Evolutionary conservation across 768 basidiomycete genomes (phyloP).

Genomic region (Strobilomyces echinocephalus): DNA sequence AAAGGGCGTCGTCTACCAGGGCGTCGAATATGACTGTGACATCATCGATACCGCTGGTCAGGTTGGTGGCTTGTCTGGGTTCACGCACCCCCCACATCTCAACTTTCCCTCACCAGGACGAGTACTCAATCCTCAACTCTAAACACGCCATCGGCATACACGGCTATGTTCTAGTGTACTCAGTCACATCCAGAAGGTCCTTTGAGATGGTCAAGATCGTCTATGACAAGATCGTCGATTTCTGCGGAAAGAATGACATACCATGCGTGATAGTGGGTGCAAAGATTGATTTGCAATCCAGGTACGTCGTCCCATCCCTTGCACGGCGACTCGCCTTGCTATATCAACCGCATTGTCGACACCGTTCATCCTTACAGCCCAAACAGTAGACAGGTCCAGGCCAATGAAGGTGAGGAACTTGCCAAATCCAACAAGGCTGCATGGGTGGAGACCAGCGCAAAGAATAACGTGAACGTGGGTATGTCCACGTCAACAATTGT

Average conservation of each 20-base stretch:
- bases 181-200: conserved; percentile 80
- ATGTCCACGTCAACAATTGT: conserved; percentile 33
- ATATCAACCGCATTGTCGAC: conserved; percentile 10
- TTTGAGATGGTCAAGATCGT: conserved; percentile 95
- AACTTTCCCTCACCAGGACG: conserved; percentile 49
- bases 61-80: conserved; percentile 41
- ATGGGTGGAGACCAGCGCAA: conserved; percentile 87
- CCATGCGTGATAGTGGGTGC: conserved; percentile 94
- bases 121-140: conserved; percentile 89
- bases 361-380: conserved; percentile 30
- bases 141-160: conserved; percentile 97
- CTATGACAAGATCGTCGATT: conserved; percentile 90
- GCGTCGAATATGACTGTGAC: conserved; percentile 90
- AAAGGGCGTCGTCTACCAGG: conserved; percentile 83
- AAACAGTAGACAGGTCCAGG: conserved; percentile 64
- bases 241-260: conserved; percentile 76
- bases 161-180: conserved; percentile 95
- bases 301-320: conserved; percentile 44
- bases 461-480: conserved; percentile 85
- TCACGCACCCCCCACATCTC: conserved; percentile 1
- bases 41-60: conserved; percentile 98
- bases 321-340: conserved; percentile 8
- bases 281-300: conserved; percentile 76
- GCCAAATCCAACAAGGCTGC: conserved; percentile 70
- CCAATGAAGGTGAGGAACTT: conserved; percentile 68